These are phyloP conservation scores for Atkinsonella hypoxylon DNA, from an alignment of 2,329 filamentous ascomycete species.

Conservation along the genomic window DNA sequence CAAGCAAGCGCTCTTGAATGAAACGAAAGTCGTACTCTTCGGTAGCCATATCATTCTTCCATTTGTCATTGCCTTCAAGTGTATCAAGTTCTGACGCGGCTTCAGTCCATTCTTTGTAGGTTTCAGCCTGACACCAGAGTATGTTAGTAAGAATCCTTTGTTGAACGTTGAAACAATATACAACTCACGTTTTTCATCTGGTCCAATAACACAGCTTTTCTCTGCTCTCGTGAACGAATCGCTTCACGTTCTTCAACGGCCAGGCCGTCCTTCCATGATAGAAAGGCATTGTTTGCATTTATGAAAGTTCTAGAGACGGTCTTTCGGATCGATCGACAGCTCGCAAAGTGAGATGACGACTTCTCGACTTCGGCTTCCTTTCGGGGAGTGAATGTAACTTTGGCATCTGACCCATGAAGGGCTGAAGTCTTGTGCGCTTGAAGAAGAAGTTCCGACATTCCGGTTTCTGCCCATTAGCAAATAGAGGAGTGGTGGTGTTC, in stretches of 20 bases:
- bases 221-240: conserved; percentile 38
- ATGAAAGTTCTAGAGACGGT: conserved; percentile 3
- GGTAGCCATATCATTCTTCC: conserved; percentile 57
- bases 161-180: background rate
- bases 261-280: conserved; percentile 41
- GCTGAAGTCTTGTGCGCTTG: conserved; percentile 1
- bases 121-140: conserved; percentile 42
- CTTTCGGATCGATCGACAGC: background rate
- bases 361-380: background rate
- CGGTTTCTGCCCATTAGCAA: background rate
- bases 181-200: conserved; percentile 51
- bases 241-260: conserved; percentile 37
- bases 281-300: conserved; percentile 27
- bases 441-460: conserved; percentile 6
- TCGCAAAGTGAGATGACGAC: background rate
- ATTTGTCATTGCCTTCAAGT: conserved; percentile 67
- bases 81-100: conserved; percentile 68
- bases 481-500: background rate
- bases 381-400: background rate
- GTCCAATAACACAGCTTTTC: conserved; percentile 49
- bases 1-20: conserved; percentile 55
- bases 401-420: conserved; percentile 1
- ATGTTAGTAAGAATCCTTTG: background rate
- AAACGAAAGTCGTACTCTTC: conserved; percentile 60
- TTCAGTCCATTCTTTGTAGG: conserved; percentile 59